Evolutionary conservation across 2,329 filamentous ascomycete species (phyloP).

Genomic region (Curvularia verruculosa): DNA sequence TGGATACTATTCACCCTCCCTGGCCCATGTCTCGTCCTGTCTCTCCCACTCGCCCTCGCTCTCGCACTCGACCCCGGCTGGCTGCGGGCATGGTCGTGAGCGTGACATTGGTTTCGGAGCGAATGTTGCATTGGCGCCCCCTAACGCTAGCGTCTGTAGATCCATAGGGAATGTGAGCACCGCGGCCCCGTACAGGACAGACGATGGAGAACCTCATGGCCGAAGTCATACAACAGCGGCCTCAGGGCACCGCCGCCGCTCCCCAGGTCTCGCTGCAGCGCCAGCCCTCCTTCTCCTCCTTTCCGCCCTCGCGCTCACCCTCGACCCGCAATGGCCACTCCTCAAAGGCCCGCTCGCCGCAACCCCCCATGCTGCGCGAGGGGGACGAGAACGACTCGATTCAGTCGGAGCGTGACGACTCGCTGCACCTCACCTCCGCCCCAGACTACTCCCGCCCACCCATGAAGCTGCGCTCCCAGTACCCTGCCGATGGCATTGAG

Average conservation of each 20-base stretch:
- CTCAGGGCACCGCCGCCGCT: conserved; percentile 21
- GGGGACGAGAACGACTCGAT: conserved; percentile 41
- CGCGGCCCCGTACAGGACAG: conserved; percentile 13
- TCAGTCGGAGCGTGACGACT: conserved; percentile 37
- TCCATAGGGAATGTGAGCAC: conserved; percentile 21
- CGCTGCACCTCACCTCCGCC: conserved; percentile 26
- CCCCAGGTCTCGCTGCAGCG: conserved; percentile 37
- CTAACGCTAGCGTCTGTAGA: conserved; percentile 28
- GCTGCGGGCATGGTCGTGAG: background rate
- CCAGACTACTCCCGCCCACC: background rate
- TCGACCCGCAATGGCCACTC: conserved; percentile 47
- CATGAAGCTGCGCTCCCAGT: conserved; percentile 54
- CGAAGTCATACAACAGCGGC: conserved; percentile 40
- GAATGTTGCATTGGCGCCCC: conserved; percentile 21
- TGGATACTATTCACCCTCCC: background rate
- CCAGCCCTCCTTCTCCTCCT: conserved; percentile 53
- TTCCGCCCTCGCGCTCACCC: conserved; percentile 49
- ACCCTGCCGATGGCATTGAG: conserved; percentile 59
- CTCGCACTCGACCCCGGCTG: background rate
- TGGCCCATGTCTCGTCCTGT: background rate
- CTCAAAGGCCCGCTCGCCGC: conserved; percentile 43
- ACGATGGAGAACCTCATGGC: conserved; percentile 40
- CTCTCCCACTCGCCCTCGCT: background rate
- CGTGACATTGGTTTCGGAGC: conserved; percentile 16
- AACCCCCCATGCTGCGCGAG: conserved; percentile 44